Evolutionary conservation across 768 basidiomycete species (phyloP).

Genomic region (Lentinula sp.): DNA sequence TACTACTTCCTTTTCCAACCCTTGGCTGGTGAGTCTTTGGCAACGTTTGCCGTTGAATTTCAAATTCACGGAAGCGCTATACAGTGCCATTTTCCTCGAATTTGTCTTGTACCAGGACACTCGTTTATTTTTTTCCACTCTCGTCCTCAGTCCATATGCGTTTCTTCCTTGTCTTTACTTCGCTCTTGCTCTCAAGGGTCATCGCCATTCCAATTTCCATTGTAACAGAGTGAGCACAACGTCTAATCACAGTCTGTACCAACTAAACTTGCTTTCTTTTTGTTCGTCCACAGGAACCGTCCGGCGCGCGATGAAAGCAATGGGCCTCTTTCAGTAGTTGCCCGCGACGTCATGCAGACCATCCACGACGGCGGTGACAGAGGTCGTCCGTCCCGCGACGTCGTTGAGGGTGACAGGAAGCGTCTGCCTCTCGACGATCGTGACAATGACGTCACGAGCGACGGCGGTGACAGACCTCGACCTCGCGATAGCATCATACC

Average conservation of each 20-base stretch:
- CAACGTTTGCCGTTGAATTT: too few species aligned
- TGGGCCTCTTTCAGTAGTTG: background rate
- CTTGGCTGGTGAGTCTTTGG: too few species aligned
- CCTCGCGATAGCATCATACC: too few species aligned
- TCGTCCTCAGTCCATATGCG: background rate
- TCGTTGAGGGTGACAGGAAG: too few species aligned
- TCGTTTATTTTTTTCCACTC: background rate
- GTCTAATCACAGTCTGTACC: background rate
- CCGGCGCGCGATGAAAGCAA: background rate
- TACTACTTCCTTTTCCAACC: too few species aligned
- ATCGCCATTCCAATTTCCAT: background rate
- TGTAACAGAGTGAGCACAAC: background rate
- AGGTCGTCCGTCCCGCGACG: too few species aligned
- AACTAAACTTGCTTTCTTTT: background rate
- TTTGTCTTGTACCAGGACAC: background rate
- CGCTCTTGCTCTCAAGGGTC: background rate
- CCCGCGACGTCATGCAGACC: too few species aligned
- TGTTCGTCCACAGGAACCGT: background rate
- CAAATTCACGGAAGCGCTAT: background rate
- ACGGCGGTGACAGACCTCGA: too few species aligned
- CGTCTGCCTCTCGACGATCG: too few species aligned
- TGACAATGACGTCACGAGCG: too few species aligned
- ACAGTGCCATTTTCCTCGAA: background rate
- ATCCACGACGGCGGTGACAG: too few species aligned
- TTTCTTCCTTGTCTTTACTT: background rate